These are phyloP conservation scores for Pichia norvegensis DNA, from an alignment of 1,139 yeast genomes.

Conservation along the genomic window DNA sequence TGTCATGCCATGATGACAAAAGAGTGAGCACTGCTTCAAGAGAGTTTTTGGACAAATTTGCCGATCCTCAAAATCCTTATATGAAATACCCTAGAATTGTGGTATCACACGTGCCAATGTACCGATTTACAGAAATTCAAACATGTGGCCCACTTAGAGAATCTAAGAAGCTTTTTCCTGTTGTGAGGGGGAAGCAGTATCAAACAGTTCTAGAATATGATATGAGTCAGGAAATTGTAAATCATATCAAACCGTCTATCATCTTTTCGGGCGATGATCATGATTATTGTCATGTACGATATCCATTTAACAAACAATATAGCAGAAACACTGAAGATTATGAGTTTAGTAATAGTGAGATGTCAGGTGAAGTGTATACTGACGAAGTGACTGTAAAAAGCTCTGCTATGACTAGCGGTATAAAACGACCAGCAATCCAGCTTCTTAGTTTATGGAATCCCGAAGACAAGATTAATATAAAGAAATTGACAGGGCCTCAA, in stretches of 20 bases:
- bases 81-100: constrained; percentile 54
- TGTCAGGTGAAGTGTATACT: constrained; percentile 33
- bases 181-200: constrained; percentile 66
- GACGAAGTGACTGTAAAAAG: constrained; percentile 85
- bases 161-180: constrained; percentile 53
- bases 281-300: constrained; percentile 80
- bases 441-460: constrained; percentile 62
- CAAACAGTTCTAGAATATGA: constrained; percentile 64
- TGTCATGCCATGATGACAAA: constrained; percentile 45
- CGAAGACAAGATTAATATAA: constrained; percentile 19
- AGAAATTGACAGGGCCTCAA: constrained; percentile 7
- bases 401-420: constrained; percentile 90
- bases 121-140: constrained; percentile 45
- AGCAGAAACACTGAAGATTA: constrained; percentile 9
- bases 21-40: constrained; percentile 37
- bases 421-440: constrained; percentile 77
- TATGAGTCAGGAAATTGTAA: constrained; percentile 49
- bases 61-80: constrained; percentile 21
- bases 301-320: constrained; percentile 31
- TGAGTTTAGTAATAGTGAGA: constrained; percentile 11
- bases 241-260: constrained; percentile 51
- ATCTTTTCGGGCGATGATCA: constrained; percentile 94
- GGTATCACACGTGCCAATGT: constrained; percentile 74
- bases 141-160: constrained; percentile 68
- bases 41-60: constrained; percentile 31